Base-by-base conservation (phyloP, 2,329 filamentous ascomycete genomes). In the Aspergillus unguis region DNA sequence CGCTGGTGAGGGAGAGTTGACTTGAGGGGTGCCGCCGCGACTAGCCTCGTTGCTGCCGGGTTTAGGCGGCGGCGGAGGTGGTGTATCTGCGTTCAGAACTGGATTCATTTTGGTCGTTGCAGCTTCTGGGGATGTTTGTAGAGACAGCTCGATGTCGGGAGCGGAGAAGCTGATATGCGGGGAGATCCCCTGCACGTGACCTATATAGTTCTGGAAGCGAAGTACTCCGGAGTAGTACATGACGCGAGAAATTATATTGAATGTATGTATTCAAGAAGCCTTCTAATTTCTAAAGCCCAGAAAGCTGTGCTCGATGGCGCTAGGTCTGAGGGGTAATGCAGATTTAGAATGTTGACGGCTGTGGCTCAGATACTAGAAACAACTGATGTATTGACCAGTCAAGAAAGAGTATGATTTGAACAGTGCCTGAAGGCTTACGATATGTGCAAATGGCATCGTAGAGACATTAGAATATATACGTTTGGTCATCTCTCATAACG, bases 21-120 rank as follows among this genome's bases (percentile, higher is more conserved):
- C 61, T 48, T 80, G 75, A 1, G 87, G 86, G 26, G 86, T 89
- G 62, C 81, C 80, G 58, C 83, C 78, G 56, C 85, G 83, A 69
- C 83, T 88, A 47, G 81, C 75, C 59, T 89, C 86, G 68, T 86
- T 85, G 69, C 82, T 86, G 61, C 76, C 80, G 11, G 86, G 84
- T 67, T 90, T 90, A 1, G 87, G 87, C 1, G 87, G 87, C 11
- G 85, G 86, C 6, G 85, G 80, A 0, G 87, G 87, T 27, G 87
- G 86, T 9, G 78, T 77, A 40, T 80, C 76, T 4, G 78, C 71
- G 53, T 80, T 78, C 55, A 77, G 71, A 43, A 53, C 58, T 28
- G 61, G 47, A 44, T 65, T 66, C 47, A 63, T 62, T 38, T 17
- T 17, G 17, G 17, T 17, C 17, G 44, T 57, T 53, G 17, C 61